phyloP scores from a whole-genome alignment of 352 stramenopile genomes.

The Elongisporangium anandrum region DNA sequence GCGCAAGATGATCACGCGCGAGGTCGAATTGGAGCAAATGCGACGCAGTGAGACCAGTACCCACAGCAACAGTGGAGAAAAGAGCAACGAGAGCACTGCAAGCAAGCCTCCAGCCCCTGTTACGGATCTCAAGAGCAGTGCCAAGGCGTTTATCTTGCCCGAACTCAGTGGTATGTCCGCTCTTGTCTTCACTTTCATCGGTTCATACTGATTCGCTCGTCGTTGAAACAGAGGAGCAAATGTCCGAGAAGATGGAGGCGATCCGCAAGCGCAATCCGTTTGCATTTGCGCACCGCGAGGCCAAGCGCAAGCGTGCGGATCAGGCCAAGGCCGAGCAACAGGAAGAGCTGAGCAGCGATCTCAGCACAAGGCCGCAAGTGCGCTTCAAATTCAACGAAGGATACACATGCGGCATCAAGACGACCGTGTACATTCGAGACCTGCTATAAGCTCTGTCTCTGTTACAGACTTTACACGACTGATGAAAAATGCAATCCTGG shows the following conservation, averaged over 20 bases:
- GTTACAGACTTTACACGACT: no score
- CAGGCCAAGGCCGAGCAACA: slow-evolving; percentile 36
- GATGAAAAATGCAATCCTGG: slow-evolving; percentile 1
- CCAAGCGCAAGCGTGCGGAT: slow-evolving; percentile 68
- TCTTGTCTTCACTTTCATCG: slow-evolving; percentile 1
- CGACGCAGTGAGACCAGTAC: slow-evolving; percentile 39
- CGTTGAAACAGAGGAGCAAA: slow-evolving; percentile 38
- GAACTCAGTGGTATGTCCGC: slow-evolving; percentile 47
- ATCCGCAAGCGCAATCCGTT: slow-evolving; percentile 75
- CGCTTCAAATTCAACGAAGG: slow-evolving; percentile 90
- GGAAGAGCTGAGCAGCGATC: slow-evolving; percentile 15
- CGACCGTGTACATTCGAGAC: slow-evolving; percentile 81
- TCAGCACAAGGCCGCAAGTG: slow-evolving; percentile 36
- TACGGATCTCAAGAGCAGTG: slow-evolving; percentile 3
- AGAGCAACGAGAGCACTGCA: slow-evolving; percentile 8
- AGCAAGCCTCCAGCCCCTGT: slow-evolving; percentile 18
- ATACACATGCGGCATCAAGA: slow-evolving; percentile 89
- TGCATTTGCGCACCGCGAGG: slow-evolving; percentile 75
- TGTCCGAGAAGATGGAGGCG: slow-evolving; percentile 53
- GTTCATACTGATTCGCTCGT: not conserved
- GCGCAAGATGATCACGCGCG: slow-evolving; percentile 74
- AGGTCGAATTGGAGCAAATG: slow-evolving; percentile 81
- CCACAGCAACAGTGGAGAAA: slow-evolving; percentile 2
- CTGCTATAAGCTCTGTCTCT: slow-evolving; percentile 44
- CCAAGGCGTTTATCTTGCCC: slow-evolving; percentile 39